Evolutionary conservation across 2,329 filamentous ascomycete species (phyloP), one percentile per base, ranked within the genome.

Genomic region (Colletotrichum sp.): DNA sequence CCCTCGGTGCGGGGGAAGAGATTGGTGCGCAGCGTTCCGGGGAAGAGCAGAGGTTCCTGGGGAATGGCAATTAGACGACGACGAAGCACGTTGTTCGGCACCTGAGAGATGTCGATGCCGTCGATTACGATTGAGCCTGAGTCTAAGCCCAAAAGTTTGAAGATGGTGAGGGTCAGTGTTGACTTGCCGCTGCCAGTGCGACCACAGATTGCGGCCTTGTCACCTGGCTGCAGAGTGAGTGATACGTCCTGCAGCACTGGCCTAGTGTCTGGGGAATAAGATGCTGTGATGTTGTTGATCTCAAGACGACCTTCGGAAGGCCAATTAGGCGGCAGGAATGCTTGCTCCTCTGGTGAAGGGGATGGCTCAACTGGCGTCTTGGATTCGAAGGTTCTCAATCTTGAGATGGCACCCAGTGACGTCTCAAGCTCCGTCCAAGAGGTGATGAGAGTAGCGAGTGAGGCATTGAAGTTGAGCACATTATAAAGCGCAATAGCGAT

Each of bases 21-120:
- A 24, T 76, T 76, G 1, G 44, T 71, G 5, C 73, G 69, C 26
- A 76, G 28, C 4, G 52, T 64, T 9, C 74, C 65, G 1, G 70
- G 70, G 44, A 76, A 65, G 26, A 76, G 71, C 15, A 76, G 67
- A 4, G 80, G 78, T 21, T 84, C 84, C 66, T 85, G 84, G 0
- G 83, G 71, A 1, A 85, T 79, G 1, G 81, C 79, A 16, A 85
- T 79, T 62, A 85, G 84, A 21, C 80, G 79, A 64, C 81, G 69
- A 59, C 84, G 71, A 52, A 84, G 39, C 6, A 80, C 6, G 12
- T 78, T 74, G n/a, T 78, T 78, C 0, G 79, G 71, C 0, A 84
- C 73, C 0, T 30, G 69, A 4, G 75, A 78, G 16, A 84, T 78
- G 34, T 82, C 79, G 3, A 85, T 62, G 10, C 81, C 79, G 36